These are phyloP conservation scores for Apiotrichum porosum DNA, from an alignment of 1,284 basidiomycete genomes.

Conservation along the genomic window DNA sequence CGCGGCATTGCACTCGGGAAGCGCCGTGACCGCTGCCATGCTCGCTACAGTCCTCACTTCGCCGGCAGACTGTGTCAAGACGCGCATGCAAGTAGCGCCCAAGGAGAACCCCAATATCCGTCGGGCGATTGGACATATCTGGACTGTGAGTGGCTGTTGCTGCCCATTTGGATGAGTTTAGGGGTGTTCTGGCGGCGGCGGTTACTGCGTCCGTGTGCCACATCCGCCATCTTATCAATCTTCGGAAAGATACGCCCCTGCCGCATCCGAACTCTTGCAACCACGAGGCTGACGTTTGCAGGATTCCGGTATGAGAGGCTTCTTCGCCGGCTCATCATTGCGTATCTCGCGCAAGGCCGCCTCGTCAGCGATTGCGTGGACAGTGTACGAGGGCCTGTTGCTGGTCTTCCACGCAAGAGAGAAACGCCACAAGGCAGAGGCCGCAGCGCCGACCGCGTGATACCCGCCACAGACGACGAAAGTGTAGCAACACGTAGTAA, in stretches of 20 bases:
- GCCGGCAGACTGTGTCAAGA: constrained; percentile 90
- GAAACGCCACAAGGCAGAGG: background rate
- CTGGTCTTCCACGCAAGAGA: constrained; percentile 52
- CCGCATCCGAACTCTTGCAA: background rate
- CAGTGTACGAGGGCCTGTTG: constrained; percentile 78
- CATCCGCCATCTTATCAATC: no score
- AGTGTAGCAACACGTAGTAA: background rate
- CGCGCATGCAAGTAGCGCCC: constrained; percentile 78
- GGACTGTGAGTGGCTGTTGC: constrained; percentile 60
- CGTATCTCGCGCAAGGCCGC: constrained; percentile 80
- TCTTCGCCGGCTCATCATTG: constrained; percentile 79
- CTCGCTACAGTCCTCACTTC: constrained; percentile 78
- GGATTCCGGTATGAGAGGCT: constrained; percentile 71
- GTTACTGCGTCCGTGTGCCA: no score
- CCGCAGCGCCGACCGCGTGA: background rate
- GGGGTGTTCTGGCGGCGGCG: no score
- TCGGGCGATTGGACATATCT: constrained; percentile 62
- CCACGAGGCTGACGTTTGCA: no score
- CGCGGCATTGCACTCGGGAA: constrained; percentile 45
- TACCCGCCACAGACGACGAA: background rate
- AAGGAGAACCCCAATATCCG: constrained; percentile 65
- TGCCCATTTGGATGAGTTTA: no score
- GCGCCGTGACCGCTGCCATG: constrained; percentile 68
- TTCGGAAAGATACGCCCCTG: no score
- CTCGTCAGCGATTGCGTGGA: constrained; percentile 90